Percentiles rank a stretch among this genome's conserved stretches.
These are phyloP conservation scores for Agapanthus africanus DNA, from an alignment of 106 monocot species.

Conservation along the genomic window DNA sequence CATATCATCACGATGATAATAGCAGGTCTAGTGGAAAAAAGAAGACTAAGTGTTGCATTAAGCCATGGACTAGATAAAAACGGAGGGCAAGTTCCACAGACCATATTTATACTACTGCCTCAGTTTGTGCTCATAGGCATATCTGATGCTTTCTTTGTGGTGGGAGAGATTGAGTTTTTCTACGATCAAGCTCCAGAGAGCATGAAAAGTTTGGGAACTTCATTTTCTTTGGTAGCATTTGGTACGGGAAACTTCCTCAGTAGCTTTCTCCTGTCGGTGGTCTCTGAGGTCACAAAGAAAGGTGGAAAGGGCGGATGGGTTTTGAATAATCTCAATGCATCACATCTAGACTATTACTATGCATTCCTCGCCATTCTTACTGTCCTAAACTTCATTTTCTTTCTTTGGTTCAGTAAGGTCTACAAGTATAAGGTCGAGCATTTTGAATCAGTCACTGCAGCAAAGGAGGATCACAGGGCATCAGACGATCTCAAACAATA, in stretches of 20 bases:
- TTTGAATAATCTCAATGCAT: constrained; percentile 55
- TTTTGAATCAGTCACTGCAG: neutral
- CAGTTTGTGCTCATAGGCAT: constrained; percentile 18
- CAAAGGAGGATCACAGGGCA: neutral
- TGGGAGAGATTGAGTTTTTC: constrained; percentile 38
- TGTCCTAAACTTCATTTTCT: constrained; percentile 41
- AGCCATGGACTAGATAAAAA: neutral
- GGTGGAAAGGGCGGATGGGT: constrained; percentile 57
- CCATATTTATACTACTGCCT: constrained; percentile 15
- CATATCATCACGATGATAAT: constrained; percentile 1
- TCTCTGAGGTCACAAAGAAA: constrained; percentile 25
- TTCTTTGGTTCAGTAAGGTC: constrained; percentile 11
- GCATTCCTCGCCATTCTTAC: constrained; percentile 47
- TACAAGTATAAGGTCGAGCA: constrained; percentile 5
- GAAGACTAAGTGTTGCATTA: constrained; percentile 10
- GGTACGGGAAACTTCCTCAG: constrained; percentile 71
- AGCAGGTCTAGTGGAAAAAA: constrained; percentile 14
- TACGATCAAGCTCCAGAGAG: constrained; percentile 49
- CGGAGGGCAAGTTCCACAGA: constrained; percentile 13
- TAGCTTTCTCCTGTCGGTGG: constrained; percentile 49
- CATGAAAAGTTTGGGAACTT: constrained; percentile 53
- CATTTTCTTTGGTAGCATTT: constrained; percentile 38
- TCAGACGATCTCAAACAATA: too few species aligned
- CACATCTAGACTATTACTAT: constrained; percentile 67
- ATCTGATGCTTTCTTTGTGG: constrained; percentile 14